A percentile compares a stretch with the other conserved stretches of the same genome.
Conservation (phyloP, 2,329 filamentous ascomycete genomes). For the Aspergillus tanneri region DNA sequence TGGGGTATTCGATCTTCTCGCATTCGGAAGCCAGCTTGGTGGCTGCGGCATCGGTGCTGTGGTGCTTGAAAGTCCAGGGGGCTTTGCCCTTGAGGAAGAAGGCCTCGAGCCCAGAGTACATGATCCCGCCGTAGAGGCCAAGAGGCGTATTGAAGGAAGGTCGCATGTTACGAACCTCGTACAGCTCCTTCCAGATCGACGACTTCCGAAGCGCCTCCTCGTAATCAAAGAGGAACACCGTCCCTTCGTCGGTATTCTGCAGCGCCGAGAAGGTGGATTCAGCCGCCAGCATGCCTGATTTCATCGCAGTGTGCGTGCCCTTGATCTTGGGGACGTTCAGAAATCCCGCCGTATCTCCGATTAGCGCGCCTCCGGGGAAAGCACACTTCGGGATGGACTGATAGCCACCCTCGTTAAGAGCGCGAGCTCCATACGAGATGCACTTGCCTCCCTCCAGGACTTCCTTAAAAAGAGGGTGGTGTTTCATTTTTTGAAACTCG, state of each 20-base stretch:
- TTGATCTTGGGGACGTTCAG: conserved; percentile 98
- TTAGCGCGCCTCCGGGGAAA: conserved; percentile 91
- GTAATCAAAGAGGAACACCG: conserved; percentile 91
- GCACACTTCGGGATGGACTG: conserved; percentile 97
- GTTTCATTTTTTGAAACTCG: conserved; percentile 98
- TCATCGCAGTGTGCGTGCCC: conserved; percentile 97
- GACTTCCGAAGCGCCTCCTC: conserved; percentile 84
- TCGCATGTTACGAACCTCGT: conserved; percentile 94
- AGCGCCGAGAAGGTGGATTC: conserved; percentile 85
- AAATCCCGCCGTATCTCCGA: conserved; percentile 94
- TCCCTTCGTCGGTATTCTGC: conserved; percentile 56
- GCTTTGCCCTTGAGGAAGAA: conserved; percentile 79
- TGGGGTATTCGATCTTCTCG: conserved; percentile 91
- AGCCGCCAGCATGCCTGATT: conserved; percentile 92
- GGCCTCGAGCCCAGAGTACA: conserved; percentile 92
- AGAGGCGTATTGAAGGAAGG: conserved; percentile 88
- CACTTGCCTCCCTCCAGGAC: conserved; percentile 96
- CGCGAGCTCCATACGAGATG: conserved; percentile 90
- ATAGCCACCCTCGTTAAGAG: conserved; percentile 90
- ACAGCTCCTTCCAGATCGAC: conserved; percentile 89
- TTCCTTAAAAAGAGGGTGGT: conserved; percentile 83
- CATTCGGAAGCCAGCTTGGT: conserved; percentile 79
- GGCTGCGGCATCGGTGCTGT: conserved; percentile 69
- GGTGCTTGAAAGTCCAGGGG: conserved; percentile 92
- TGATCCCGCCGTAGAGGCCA: conserved; percentile 81